Base-by-base conservation (phyloP, 2,329 filamentous ascomycete genomes). In the Venturiaceae sp. region DNA sequence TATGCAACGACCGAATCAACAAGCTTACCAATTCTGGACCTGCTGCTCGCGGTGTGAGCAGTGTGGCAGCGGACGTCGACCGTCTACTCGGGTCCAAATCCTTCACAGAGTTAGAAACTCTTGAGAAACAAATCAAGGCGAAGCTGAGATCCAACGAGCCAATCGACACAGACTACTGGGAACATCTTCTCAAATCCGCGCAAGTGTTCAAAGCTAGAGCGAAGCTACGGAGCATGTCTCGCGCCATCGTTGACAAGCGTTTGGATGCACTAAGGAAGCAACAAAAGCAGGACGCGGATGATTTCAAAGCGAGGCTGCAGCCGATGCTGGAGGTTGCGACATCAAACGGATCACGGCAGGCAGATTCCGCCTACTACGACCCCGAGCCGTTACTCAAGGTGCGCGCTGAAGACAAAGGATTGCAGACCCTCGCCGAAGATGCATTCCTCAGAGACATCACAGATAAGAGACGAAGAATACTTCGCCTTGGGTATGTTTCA, bases 121-220 rank as follows among this genome's bases (percentile, higher is more conserved):
- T 99, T 53, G 92, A 99, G 73, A 83, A 79, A 63, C 92, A 97
- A 74, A 94, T 99, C 71, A 85, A 84, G 69, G 78, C 80, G 16
- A 99, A 99, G 75, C 77, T 99, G 53, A 81, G 85, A 56, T 95
- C 90, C 7, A 86, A 96, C 68, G 92, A 96, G 68, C 86, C 89
- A 9, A 92, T 99, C 64, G 94, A 99, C 71, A 90, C 88, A 2
- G 94, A 99, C 73, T 99, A 97, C 71, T 99, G 94, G 94, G 90
- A 95, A 69, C 90, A 96, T 69, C 78, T 99, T 16, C 78, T 99
- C 61, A 85, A 86, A 64, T 95, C 86, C 68, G 76, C 99, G 62
- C 79, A 88, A 6, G 84, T 96, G 1, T 96, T 90, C 85, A 97
- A 97, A 75, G 90, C 94, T 34, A 91, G 89, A 70, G 90, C 91